Evolutionary conservation across 768 basidiomycete species (phyloP).

Genomic region (Strobilomyces echinocephalus): DNA sequence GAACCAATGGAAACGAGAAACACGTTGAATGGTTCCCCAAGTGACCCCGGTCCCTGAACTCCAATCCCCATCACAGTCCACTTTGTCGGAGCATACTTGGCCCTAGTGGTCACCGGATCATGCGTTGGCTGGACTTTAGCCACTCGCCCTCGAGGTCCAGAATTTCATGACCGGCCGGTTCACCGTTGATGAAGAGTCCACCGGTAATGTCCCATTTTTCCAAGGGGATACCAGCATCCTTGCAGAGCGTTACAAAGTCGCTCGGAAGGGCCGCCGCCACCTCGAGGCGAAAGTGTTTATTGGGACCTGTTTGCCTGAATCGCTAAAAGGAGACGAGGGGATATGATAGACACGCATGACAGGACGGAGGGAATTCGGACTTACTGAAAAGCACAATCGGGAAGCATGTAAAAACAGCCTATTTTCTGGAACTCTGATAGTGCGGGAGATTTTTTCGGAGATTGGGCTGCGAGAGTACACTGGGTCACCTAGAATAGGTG

Average conservation of each 20-base stretch:
- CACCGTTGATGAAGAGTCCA: slow-evolving; percentile 45
- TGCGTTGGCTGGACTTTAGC: slow-evolving; percentile 20
- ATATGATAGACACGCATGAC: background rate
- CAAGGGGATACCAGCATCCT: slow-evolving; percentile 40
- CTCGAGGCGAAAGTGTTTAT: slow-evolving; percentile 48
- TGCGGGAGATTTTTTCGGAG: slow-evolving; percentile 28
- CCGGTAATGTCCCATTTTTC: slow-evolving; percentile 35
- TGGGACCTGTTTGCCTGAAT: slow-evolving; percentile 40
- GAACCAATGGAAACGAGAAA: slow-evolving; percentile 12
- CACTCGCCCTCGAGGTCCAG: slow-evolving; percentile 37
- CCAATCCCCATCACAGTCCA: background rate
- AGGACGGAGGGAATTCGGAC: slow-evolving; percentile 17
- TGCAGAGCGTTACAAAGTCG: slow-evolving; percentile 52
- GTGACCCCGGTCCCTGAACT: slow-evolving; percentile 6
- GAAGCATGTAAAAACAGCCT: slow-evolving; percentile 62
- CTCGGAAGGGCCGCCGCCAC: slow-evolving; percentile 54
- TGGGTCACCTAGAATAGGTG: slow-evolving; percentile 62
- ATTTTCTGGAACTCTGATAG: slow-evolving; percentile 36
- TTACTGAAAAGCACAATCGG: slow-evolving; percentile 51
- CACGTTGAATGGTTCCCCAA: slow-evolving; percentile 12
- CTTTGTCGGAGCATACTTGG: slow-evolving; percentile 5
- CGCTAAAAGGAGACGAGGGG: slow-evolving; percentile 34
- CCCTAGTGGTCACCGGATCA: slow-evolving; percentile 7
- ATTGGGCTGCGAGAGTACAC: slow-evolving; percentile 41
- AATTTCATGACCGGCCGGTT: slow-evolving; percentile 32